Evolutionary conservation across 2,329 filamentous ascomycete species (phyloP).

Genomic region (Talaromyces funiculosus): DNA sequence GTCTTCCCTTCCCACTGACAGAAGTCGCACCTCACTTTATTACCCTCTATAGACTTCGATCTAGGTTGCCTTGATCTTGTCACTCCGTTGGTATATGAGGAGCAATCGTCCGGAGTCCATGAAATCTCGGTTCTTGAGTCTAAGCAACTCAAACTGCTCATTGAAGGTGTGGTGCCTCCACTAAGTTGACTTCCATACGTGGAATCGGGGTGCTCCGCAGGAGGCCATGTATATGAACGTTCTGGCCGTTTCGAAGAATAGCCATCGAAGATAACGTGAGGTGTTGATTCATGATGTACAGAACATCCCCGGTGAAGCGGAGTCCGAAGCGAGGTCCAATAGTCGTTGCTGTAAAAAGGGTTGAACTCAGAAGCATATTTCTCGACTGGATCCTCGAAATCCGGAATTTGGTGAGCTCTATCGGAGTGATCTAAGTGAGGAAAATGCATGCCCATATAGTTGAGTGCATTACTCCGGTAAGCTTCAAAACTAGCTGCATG

Average conservation of each 20-base stretch:
- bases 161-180: neutral
- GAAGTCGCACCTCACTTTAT: conserved; percentile 37
- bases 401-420: neutral
- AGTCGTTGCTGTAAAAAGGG: neutral
- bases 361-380: neutral
- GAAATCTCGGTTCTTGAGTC: neutral
- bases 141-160: neutral
- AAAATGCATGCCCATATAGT: neutral
- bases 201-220: conserved; percentile 26
- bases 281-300: neutral
- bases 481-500: neutral
- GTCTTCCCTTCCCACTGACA: conserved; percentile 45
- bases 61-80: neutral
- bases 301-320: neutral
- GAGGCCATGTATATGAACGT: neutral
- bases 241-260: neutral
- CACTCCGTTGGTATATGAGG: neutral
- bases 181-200: conserved; percentile 31
- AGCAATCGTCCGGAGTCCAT: neutral
- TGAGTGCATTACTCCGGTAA: neutral
- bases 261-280: too few species aligned
- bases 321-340: neutral
- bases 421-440: neutral
- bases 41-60: neutral
- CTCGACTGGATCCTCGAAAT: neutral